Evolutionary conservation across 805 yeast genomes (phyloP).

Genomic region (Saturnispora serradocipensis): DNA sequence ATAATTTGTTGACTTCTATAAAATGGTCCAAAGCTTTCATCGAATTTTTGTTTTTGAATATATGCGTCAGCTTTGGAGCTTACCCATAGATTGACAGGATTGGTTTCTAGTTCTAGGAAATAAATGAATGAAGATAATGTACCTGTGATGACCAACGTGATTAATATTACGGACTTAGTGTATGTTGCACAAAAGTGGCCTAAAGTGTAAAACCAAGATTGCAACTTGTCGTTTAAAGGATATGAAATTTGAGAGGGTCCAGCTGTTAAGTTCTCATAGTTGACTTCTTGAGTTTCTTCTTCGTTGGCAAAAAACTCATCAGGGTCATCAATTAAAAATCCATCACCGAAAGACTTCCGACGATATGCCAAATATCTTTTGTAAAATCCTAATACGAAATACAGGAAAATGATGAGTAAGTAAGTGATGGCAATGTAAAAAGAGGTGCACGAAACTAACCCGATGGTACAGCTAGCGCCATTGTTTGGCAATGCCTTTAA

Average conservation of each 20-base stretch:
- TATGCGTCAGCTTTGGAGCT: slow-evolving; percentile 65
- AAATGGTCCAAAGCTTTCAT: slow-evolving; percentile 82
- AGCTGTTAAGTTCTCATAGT: slow-evolving; percentile 4
- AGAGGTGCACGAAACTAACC: slow-evolving; percentile 61
- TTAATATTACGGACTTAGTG: slow-evolving; percentile 46
- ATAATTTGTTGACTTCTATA: slow-evolving; percentile 82
- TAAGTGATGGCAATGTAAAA: slow-evolving; percentile 50
- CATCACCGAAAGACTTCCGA: neutral
- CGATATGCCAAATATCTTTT: neutral
- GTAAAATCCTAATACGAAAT: neutral
- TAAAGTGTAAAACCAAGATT: slow-evolving; percentile 37
- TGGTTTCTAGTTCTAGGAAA: slow-evolving; percentile 52
- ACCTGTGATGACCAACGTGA: slow-evolving; percentile 33
- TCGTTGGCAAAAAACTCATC: slow-evolving; percentile 5
- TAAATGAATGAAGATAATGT: slow-evolving; percentile 44
- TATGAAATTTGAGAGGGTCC: slow-evolving; percentile 31
- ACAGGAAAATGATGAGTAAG: neutral
- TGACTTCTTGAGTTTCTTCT: neutral
- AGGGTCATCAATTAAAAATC: slow-evolving; percentile 10
- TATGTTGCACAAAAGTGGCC: slow-evolving; percentile 53
- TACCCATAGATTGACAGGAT: slow-evolving; percentile 88
- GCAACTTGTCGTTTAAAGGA: slow-evolving; percentile 39
- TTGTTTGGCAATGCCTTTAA: slow-evolving; percentile 39
- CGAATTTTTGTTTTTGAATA: slow-evolving; percentile 59
- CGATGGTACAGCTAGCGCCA: slow-evolving; percentile 37